Evolutionary conservation across 768 basidiomycete species (phyloP).

Genomic region (Agrocybe praecox): DNA sequence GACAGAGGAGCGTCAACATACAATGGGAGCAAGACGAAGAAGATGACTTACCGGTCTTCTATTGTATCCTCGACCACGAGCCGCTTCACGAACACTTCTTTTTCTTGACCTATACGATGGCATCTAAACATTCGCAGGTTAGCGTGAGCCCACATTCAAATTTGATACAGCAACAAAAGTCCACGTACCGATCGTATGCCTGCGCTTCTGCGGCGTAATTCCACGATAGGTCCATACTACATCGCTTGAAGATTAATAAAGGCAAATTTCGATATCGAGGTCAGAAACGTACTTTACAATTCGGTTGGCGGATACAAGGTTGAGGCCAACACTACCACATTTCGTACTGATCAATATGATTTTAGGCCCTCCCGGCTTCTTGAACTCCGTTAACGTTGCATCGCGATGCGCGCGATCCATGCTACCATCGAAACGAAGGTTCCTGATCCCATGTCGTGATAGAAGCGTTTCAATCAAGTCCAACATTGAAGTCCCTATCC

Average conservation of each 20-base stretch:
- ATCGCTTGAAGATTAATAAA: neutral
- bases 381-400: conserved; percentile 52
- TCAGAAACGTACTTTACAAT: conserved; percentile 57
- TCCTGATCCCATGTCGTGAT: conserved; percentile 57
- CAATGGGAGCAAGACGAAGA: no score
- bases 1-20: no score
- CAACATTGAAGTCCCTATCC: conserved; percentile 74
- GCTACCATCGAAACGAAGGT: conserved; percentile 67
- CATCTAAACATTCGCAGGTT: conserved; percentile 37
- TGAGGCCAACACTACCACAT: conserved; percentile 70
- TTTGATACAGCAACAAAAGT: neutral
- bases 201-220: conserved; percentile 74
- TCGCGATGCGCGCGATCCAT: conserved; percentile 62
- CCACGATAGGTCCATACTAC: conserved; percentile 74
- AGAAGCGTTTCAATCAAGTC: conserved; percentile 65
- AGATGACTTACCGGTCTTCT: conserved; percentile 65
- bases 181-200: conserved; percentile 47
- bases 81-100: conserved; percentile 64
- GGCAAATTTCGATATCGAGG: neutral
- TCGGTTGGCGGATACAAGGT: conserved; percentile 68
- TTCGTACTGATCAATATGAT: conserved; percentile 71
- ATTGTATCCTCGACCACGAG: conserved; percentile 68
- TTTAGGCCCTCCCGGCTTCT: conserved; percentile 54
- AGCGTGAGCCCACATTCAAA: neutral
- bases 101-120: conserved; percentile 73